These are phyloP conservation scores for Tetrahymena borealis DNA, from an alignment of 73 alveolate species.

Conservation along the genomic window DNA sequence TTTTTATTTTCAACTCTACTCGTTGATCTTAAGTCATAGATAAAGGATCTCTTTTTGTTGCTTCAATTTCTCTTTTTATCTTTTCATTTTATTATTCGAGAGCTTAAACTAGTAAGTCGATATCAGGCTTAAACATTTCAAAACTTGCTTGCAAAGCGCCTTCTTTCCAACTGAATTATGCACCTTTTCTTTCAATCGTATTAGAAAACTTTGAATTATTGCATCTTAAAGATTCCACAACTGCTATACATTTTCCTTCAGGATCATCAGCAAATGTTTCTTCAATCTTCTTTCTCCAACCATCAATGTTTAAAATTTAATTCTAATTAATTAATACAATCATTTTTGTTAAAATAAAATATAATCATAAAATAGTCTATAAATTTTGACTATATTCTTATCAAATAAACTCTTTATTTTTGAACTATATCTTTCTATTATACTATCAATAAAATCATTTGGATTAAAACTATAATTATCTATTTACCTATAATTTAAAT, in stretches of 20 bases:
- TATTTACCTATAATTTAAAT: conserved; percentile 78
- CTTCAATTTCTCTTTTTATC: conserved; percentile 69
- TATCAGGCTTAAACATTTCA: conserved; percentile 80
- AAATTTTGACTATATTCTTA: not conserved
- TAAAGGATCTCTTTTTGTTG: conserved; percentile 49
- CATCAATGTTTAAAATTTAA: conserved; percentile 78
- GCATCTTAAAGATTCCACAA: conserved; percentile 69
- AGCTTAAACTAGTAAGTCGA: conserved; percentile 79
- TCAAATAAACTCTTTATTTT: not conserved
- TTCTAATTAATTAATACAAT: too few species aligned
- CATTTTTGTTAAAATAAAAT: too few species aligned
- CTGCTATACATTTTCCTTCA: conserved; percentile 57
- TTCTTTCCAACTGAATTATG: conserved; percentile 65
- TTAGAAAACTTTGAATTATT: conserved; percentile 65
- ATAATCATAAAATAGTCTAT: not conserved
- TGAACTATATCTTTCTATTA: not conserved
- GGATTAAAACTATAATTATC: not conserved
- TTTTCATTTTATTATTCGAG: conserved; percentile 78
- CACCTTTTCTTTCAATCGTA: conserved; percentile 63
- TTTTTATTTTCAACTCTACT: conserved; percentile 79
- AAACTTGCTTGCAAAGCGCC: conserved; percentile 60
- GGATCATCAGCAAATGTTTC: conserved; percentile 73
- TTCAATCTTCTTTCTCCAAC: conserved; percentile 96
- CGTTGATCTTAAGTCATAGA: conserved; percentile 62
- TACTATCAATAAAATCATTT: not conserved